Percentiles rank a stretch among this genome's conserved stretches.
These are phyloP conservation scores for Globisporangium carolinianum DNA, from an alignment of 352 stramenopile species.

Conservation along the genomic window DNA sequence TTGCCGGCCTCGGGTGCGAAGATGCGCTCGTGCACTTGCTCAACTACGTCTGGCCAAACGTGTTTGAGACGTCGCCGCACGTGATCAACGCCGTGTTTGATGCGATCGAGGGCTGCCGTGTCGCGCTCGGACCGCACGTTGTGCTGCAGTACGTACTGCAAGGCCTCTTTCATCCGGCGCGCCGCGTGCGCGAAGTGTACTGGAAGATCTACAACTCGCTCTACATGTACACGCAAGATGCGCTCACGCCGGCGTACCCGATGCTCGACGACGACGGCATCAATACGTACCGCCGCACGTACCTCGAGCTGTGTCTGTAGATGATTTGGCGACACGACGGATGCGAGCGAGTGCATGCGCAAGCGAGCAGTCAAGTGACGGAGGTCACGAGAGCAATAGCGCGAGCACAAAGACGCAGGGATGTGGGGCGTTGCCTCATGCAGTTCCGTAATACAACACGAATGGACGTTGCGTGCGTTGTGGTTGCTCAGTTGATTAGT, in stretches of 20 bases:
- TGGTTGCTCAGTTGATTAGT: too few species aligned
- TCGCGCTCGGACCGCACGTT: constrained; percentile 93
- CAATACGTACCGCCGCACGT: constrained; percentile 94
- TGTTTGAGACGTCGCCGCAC: constrained; percentile 98
- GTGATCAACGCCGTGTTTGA: constrained; percentile 99
- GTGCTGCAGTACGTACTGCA: constrained; percentile 98
- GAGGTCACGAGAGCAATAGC: too few species aligned
- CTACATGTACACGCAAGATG: constrained; percentile 98
- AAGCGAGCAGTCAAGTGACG: too few species aligned
- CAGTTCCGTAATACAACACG: too few species aligned
- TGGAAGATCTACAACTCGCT: constrained; percentile 99
- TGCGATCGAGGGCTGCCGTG: constrained; percentile 96
- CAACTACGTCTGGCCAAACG: constrained; percentile 99
- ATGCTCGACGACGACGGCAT: constrained; percentile 92
- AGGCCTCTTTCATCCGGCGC: constrained; percentile 97
- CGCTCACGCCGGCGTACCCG: constrained; percentile 96
- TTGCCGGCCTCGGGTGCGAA: constrained; percentile 95
- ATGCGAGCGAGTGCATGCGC: neutral
- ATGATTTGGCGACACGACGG: neutral
- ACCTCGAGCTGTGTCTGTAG: constrained; percentile 85
- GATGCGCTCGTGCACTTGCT: constrained; percentile 97
- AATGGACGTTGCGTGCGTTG: too few species aligned
- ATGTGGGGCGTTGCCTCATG: too few species aligned
- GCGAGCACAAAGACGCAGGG: too few species aligned
- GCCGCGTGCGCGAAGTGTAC: constrained; percentile 98